Evolutionary conservation across 352 stramenopile genomes (phyloP).

Genomic region (Phytophthora cactorum): DNA sequence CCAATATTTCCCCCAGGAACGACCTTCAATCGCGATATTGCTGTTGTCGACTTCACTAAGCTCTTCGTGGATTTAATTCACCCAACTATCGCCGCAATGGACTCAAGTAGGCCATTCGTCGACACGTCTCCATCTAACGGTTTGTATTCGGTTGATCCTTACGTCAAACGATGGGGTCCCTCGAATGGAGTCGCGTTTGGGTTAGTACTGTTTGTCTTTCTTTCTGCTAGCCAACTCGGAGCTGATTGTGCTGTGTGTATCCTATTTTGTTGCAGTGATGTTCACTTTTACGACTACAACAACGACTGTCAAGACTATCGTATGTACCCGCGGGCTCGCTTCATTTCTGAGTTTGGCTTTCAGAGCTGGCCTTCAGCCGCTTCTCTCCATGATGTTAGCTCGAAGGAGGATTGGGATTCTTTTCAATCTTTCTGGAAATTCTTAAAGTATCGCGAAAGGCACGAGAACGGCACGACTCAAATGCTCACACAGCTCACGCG

Average conservation of each 20-base stretch:
- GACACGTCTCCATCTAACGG: constrained; percentile 90
- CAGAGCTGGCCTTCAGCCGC: constrained; percentile 75
- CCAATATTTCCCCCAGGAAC: constrained; percentile 57
- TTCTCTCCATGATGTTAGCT: constrained; percentile 59
- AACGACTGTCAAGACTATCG: constrained; percentile 76
- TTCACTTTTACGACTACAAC: constrained; percentile 89
- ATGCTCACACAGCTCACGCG: constrained; percentile 76
- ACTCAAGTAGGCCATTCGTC: constrained; percentile 74
- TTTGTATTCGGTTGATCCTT: constrained; percentile 73
- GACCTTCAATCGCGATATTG: constrained; percentile 80
- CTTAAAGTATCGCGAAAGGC: constrained; percentile 82
- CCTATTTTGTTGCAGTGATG: constrained; percentile 49
- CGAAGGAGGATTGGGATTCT: constrained; percentile 57
- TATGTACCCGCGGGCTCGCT: constrained; percentile 75
- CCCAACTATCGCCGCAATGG: constrained; percentile 54
- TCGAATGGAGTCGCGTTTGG: constrained; percentile 66
- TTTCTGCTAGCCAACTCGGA: background rate
- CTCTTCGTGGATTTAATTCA: constrained; percentile 83
- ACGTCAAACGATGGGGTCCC: constrained; percentile 83
- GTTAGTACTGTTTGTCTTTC: constrained; percentile 32
- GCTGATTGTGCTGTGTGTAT: constrained; percentile 4
- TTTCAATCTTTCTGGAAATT: constrained; percentile 79
- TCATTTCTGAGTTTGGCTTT: constrained; percentile 90
- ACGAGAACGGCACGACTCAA: constrained; percentile 76
- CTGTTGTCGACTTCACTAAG: constrained; percentile 78